Evolutionary conservation across 2,329 filamentous ascomycete genomes (phyloP).

Genomic region (Celoporthe dispersa): DNA sequence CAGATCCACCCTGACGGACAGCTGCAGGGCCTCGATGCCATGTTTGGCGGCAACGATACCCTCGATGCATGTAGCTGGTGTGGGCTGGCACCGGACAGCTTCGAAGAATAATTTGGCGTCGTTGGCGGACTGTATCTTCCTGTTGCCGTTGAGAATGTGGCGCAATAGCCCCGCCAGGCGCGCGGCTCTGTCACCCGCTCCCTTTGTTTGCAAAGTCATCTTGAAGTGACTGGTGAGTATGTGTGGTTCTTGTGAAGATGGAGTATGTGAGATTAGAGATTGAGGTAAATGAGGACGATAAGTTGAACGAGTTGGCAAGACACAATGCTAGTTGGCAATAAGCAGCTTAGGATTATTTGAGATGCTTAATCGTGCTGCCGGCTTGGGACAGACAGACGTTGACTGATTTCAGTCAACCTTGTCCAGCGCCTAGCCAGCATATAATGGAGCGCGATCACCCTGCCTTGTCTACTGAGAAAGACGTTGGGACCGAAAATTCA

Average conservation of each 20-base stretch:
- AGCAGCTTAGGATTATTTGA: background rate
- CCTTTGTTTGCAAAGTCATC: constrained; percentile 3
- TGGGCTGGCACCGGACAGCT: constrained; percentile 31
- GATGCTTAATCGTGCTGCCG: background rate
- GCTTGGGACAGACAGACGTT: background rate
- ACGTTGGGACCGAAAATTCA: background rate
- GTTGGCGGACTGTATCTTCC: constrained; percentile 30
- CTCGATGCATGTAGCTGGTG: constrained; percentile 36
- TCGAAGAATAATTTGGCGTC: constrained; percentile 40
- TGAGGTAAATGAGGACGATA: background rate
- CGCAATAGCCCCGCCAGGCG: constrained; percentile 31
- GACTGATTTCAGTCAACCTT: background rate
- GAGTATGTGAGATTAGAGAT: background rate
- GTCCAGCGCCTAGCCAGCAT: background rate
- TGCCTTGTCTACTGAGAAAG: background rate
- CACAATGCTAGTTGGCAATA: background rate
- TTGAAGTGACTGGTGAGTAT: too few relatives aligned
- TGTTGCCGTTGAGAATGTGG: constrained; percentile 34
- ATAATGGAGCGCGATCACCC: background rate
- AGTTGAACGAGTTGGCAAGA: background rate
- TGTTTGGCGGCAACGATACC: constrained; percentile 34
- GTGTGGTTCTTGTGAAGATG: background rate
- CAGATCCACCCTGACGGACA: constrained; percentile 35
- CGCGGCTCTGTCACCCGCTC: constrained; percentile 12
- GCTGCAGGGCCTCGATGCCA: constrained; percentile 35